Conservation (phyloP, 176 grass and related monocot genomes). For the Pontederia paniculata region DNA sequence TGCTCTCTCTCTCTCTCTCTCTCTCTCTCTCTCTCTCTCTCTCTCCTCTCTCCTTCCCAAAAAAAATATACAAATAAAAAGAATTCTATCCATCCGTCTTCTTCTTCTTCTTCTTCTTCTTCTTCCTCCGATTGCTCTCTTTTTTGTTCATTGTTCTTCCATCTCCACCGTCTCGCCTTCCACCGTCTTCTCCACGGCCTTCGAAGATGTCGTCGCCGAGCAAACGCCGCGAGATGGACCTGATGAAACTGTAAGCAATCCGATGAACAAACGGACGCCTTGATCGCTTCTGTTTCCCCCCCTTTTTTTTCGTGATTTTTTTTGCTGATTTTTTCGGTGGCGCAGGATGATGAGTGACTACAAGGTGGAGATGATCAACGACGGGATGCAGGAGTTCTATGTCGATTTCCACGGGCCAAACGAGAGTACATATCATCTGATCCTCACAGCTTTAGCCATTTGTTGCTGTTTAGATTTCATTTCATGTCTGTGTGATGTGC, state of each 20-base stretch:
- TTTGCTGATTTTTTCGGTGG: constrained; percentile 15
- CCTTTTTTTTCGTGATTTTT: background rate
- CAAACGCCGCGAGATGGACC: constrained; percentile 99
- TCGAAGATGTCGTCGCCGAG: constrained; percentile 70
- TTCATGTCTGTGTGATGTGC: background rate
- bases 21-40: constrained; percentile 23
- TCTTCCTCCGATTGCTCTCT: constrained; percentile 15
- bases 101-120: constrained; percentile 21
- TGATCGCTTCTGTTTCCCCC: constrained; percentile 10
- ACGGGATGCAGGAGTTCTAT: constrained; percentile 98
- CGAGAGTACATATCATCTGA: constrained; percentile 55
- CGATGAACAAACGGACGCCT: background rate
- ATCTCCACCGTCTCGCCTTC: background rate
- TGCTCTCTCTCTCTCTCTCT: constrained; percentile 3
- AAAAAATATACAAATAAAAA: constrained; percentile 36
- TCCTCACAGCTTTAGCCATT: background rate
- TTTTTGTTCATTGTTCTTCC: no score
- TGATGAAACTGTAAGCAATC: constrained; percentile 90
- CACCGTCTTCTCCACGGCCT: constrained; percentile 9
- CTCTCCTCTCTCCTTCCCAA: constrained; percentile 27
- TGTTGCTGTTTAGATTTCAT: background rate
- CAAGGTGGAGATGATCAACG: constrained; percentile 98
- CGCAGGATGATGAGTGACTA: constrained; percentile 99
- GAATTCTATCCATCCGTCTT: constrained; percentile 22
- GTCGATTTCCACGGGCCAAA: constrained; percentile 80